phyloP scores from a whole-genome alignment of 495 filamentous ascomycete species.

The Trichocladium antarcticum region DNA sequence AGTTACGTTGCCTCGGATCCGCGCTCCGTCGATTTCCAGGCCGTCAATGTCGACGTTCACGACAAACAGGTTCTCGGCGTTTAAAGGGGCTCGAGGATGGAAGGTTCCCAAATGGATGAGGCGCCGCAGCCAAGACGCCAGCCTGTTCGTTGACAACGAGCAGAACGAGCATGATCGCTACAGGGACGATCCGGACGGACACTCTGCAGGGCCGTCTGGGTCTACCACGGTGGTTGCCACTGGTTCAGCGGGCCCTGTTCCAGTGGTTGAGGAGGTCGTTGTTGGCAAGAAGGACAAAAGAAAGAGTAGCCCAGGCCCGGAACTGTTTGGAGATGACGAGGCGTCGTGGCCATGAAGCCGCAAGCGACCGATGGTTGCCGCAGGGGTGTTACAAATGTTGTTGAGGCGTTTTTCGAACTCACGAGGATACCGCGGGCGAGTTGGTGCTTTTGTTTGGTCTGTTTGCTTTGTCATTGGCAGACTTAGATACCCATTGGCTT shows the following conservation, averaged over 20 bases:
- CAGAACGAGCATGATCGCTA: slow-evolving; percentile 14
- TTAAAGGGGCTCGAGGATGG: slow-evolving; percentile 19
- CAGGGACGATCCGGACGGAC: slow-evolving; percentile 15
- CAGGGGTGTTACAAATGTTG: too few species aligned
- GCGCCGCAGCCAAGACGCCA: slow-evolving; percentile 11
- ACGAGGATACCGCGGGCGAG: too few species aligned
- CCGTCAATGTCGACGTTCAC: slow-evolving; percentile 4
- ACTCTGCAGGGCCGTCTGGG: not conserved
- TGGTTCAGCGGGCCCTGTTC: not conserved
- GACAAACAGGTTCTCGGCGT: slow-evolving; percentile 3
- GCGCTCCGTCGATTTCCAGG: not conserved
- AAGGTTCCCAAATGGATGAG: slow-evolving; percentile 25
- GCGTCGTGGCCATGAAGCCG: not conserved
- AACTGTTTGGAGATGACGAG: not conserved
- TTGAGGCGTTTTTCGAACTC: too few species aligned
- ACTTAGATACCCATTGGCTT: too few species aligned
- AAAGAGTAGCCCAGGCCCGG: not conserved
- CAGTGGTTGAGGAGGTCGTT: slow-evolving; percentile 14
- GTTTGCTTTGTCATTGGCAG: too few species aligned
- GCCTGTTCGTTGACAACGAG: slow-evolving; percentile 24
- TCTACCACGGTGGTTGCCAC: slow-evolving; percentile 1
- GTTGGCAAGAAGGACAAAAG: slow-evolving; percentile 13
- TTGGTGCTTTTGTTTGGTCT: too few species aligned
- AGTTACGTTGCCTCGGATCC: slow-evolving; percentile 9
- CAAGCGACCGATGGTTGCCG: too few species aligned